phyloP scores from a whole-genome alignment of 176 grass and related monocot species.

The Tuctoria greenei region DNA sequence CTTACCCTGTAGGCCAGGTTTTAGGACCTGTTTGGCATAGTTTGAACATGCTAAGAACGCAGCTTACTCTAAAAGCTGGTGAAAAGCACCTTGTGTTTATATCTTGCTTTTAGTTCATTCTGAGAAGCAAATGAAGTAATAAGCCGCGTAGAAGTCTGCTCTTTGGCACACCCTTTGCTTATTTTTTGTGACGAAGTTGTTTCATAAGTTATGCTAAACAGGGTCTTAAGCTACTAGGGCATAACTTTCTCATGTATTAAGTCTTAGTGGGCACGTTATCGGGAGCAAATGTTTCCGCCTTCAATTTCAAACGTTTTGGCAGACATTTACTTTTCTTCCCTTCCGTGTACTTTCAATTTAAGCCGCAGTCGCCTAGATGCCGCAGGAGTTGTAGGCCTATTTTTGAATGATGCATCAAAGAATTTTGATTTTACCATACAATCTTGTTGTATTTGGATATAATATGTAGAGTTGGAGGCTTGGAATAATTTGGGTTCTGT shows the following conservation, averaged over 20 bases:
- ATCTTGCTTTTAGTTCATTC: no score
- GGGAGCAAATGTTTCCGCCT: conserved; percentile 44
- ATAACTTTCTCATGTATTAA: conserved; percentile 46
- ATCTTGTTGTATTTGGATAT: not conserved
- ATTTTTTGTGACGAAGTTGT: no score
- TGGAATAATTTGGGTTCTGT: conserved; percentile 21
- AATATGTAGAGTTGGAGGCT: conserved; percentile 9
- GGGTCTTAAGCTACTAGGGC: conserved; percentile 32
- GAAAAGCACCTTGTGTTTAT: no score
- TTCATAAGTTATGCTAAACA: no score
- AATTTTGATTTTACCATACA: conserved; percentile 1
- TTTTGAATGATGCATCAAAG: conserved; percentile 18
- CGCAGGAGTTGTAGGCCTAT: conserved; percentile 21
- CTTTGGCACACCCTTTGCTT: no score
- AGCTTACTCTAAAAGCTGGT: no score
- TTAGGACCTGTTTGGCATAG: no score
- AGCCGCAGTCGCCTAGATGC: conserved; percentile 29
- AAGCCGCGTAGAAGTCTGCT: no score
- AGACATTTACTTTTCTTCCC: conserved; percentile 29
- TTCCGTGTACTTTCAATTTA: conserved; percentile 36
- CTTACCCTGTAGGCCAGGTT: no score
- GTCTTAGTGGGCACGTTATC: conserved; percentile 47
- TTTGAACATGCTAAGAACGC: no score
- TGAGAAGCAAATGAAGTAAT: no score
- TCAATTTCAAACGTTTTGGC: conserved; percentile 46